These are phyloP conservation scores for Tolypocladium endophyticum DNA, from an alignment of 2,329 filamentous ascomycete genomes.

Conservation along the genomic window DNA sequence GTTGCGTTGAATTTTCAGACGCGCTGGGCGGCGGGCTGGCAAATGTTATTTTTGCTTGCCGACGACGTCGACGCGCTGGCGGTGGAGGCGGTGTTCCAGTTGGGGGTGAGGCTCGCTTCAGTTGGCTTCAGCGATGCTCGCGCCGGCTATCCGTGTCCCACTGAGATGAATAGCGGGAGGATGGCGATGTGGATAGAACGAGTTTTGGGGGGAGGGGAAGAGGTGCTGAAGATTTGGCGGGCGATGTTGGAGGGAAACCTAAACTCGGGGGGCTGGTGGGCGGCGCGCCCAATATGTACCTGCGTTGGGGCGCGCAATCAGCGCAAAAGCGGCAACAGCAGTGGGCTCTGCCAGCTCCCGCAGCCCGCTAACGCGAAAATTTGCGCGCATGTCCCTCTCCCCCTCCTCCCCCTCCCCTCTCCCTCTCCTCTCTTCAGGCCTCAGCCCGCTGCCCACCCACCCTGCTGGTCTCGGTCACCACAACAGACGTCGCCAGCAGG, in stretches of 20 bases:
- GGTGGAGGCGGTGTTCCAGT: background rate
- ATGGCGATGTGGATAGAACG: slow-evolving; percentile 6
- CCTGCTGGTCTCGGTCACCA: background rate
- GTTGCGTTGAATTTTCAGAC: slow-evolving; percentile 1
- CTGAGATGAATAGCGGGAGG: slow-evolving; percentile 2
- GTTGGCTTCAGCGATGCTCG: slow-evolving; percentile 1
- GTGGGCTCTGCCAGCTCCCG: slow-evolving; percentile 8
- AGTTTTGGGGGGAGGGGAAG: slow-evolving; percentile 1
- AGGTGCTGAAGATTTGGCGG: slow-evolving; percentile 13
- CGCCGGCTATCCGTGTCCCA: background rate
- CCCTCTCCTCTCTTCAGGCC: background rate
- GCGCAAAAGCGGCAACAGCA: slow-evolving; percentile 14
- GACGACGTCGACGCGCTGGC: background rate
- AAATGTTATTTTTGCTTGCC: background rate
- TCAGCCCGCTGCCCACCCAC: background rate
- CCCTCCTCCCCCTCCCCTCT: background rate
- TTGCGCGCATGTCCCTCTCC: background rate
- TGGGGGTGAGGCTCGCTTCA: background rate
- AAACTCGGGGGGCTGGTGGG: slow-evolving; percentile 20
- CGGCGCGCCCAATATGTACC: slow-evolving; percentile 24
- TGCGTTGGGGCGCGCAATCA: slow-evolving; percentile 19
- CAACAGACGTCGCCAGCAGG: background rate
- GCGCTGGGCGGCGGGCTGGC: background rate
- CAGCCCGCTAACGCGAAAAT: slow-evolving; percentile 1
- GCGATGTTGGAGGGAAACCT: slow-evolving; percentile 12